Conservation (phyloP, 2,329 filamentous ascomycete species). For the Daldinia eschscholtzii region DNA sequence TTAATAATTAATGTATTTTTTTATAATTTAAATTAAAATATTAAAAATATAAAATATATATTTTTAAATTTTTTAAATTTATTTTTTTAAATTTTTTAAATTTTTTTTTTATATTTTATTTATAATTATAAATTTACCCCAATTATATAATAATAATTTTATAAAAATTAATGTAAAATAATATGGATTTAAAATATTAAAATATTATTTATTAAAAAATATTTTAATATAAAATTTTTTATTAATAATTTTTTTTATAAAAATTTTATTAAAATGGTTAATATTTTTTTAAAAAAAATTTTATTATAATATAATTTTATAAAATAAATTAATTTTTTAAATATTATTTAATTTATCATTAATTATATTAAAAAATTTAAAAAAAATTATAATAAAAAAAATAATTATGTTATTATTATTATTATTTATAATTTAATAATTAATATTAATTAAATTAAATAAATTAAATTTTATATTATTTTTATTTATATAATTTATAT, state of each 20-base stretch:
- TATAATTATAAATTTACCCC: neutral
- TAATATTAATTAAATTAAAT: neutral
- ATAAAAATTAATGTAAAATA: neutral
- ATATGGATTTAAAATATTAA: neutral
- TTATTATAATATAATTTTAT: neutral
- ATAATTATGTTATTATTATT: neutral
- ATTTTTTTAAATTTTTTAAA: neutral
- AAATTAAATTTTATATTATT: no score
- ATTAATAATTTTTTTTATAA: neutral
- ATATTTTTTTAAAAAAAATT: neutral
- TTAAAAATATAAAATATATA: neutral
- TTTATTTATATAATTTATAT: no score
- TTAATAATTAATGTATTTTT: no score
- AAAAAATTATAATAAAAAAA: neutral
- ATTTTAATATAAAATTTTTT: neutral
- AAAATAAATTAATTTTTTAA: neutral
- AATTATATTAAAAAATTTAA: neutral
- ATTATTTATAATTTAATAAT: neutral
- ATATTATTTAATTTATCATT: neutral
- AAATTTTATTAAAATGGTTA: neutral
- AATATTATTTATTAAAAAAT: neutral
- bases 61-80: neutral
- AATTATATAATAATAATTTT: neutral
- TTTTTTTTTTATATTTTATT: neutral
- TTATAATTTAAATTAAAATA: no score